Base-by-base conservation (phyloP, 2,329 filamentous ascomycete species). In the Saccharata proteae region DNA sequence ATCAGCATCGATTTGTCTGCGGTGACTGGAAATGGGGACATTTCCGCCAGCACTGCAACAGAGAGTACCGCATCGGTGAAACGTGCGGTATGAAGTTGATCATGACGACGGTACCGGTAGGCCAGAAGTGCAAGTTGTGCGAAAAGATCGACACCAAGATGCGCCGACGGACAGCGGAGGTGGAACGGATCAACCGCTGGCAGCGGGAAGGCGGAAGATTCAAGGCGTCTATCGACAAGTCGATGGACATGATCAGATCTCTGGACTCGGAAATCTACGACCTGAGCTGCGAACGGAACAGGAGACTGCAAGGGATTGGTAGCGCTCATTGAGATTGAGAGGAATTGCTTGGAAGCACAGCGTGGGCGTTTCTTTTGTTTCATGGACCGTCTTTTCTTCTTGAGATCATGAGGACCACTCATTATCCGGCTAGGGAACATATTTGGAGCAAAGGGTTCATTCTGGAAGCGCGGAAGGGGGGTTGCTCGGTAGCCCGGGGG, bases 11-110 rank as follows among this genome's bases (percentile, higher is more conserved):
- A 46, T 93, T 81, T 71, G 59, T 59, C 36, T 96, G 88, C 62
- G 80, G 81, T 50, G 88, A 84, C 69, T 93, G 80, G 78, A 84
- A 85, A 59, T 96, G 86, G 86, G 81, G 83, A 43, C 80, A 79
- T 62, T 94, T 94, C 65, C 77, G 81, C 43, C 74, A 86, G 58
- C 86, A 93, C 55, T 96, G 88, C 69, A 78, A 80, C 58, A 85
- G 84, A 59, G 88, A 94, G 57, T 92, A 93, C 63, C 81, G 88
- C 43, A 93, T 82, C 43, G 88, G 88, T 48, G 88, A 96, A 67
- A 94, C 88, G 21, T 96, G 88, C 61, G 88, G 88, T 39, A 78
- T 93, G 62, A 93, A 84, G 62, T 72, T 93, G 41, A 77, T 93
- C 51, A 85, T 80, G 64, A 64, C 74, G 45, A 86, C 82, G 16